Conservation (phyloP, 1,139 yeast species). For the Protomyces inundatus region DNA sequence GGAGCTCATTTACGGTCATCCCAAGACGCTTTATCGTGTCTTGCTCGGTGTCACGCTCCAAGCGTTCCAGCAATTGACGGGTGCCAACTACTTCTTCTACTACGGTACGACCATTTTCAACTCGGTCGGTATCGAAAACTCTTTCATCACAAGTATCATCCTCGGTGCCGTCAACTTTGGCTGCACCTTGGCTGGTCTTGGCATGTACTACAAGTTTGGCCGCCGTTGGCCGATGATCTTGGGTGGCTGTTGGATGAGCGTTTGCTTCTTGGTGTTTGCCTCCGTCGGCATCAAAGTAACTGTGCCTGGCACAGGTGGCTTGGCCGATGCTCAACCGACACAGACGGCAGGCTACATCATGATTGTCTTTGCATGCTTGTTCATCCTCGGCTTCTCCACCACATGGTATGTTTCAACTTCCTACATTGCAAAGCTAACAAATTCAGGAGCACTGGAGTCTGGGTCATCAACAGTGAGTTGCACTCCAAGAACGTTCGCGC, state of each 20-base stretch:
- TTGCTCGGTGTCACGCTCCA: conserved; percentile 45
- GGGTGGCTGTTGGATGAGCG: conserved; percentile 63
- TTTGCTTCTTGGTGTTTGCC: conserved; percentile 61
- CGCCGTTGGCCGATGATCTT: conserved; percentile 60
- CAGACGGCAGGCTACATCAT: conserved; percentile 55
- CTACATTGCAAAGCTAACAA: background rate
- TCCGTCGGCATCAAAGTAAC: conserved; percentile 52
- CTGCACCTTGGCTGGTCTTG: conserved; percentile 65
- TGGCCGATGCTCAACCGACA: conserved; percentile 32
- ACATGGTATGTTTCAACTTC: conserved; percentile 51
- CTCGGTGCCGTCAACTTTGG: conserved; percentile 74
- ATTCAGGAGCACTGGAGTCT: conserved; percentile 61
- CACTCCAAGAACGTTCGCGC: conserved; percentile 76
- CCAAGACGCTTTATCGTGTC: conserved; percentile 38
- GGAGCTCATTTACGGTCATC: conserved; percentile 25
- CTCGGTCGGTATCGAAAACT: conserved; percentile 45
- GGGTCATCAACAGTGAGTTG: conserved; percentile 71
- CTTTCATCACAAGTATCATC: conserved; percentile 66
- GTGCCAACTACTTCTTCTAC: conserved; percentile 61
- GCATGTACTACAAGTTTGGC: conserved; percentile 63
- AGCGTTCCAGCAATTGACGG: conserved; percentile 64
- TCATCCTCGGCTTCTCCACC: conserved; percentile 75
- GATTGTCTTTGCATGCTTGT: conserved; percentile 73
- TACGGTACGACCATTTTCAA: conserved; percentile 60
- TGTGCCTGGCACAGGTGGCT: conserved; percentile 42